Evolutionary conservation across 2,329 filamentous ascomycete species (phyloP), one percentile per base, ranked within the genome.

Genomic region (Akanthomyces muscarius): DNA sequence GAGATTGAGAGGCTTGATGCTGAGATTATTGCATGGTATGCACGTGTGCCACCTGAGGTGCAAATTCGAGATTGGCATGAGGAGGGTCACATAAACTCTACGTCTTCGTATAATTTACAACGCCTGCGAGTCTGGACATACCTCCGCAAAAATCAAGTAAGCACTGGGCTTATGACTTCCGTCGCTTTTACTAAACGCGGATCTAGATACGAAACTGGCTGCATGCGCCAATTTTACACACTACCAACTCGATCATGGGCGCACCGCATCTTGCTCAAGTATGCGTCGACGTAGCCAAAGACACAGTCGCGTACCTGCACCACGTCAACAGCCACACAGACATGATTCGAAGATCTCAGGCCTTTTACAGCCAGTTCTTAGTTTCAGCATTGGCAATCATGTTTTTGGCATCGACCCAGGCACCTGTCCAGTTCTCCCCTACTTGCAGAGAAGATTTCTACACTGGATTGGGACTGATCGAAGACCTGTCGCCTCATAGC

Each of bases 11-110:
- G 86, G 55, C 81, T 97, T 7, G 93, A 97, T 71, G 88, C 88
- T 64, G 90, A 96, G 70, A 88, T 97, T 54, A 78, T 95, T 5
- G 86, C 91, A 67, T 98, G 94, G 94, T 94, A 96, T 69, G 87
- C 89, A 18, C 82, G 83, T 16, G 85, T 96, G 75, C 94, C 72
- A 66, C 87, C 80, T 16, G 80, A 83, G 60, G 77, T 86, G 63
- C 79, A 71, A 76, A 83, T 74, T 71, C 90, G 67, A 79, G 87
- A 78, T 82, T 90, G 80, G 85, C 73, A 77, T 61, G 79, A 80
- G 56, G 77, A 81, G 57, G 78, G 80, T 64, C 79, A 76, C 68
- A 83, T 72, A 77, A 86, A 71, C 69, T 82, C 82, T 11, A 80
- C 81, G 0, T 81, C 83, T 0, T 85, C 83, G 23, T 89, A 91